These are phyloP conservation scores for Metschnikowia hibisci DNA, from an alignment of 805 yeast species.

Conservation along the genomic window DNA sequence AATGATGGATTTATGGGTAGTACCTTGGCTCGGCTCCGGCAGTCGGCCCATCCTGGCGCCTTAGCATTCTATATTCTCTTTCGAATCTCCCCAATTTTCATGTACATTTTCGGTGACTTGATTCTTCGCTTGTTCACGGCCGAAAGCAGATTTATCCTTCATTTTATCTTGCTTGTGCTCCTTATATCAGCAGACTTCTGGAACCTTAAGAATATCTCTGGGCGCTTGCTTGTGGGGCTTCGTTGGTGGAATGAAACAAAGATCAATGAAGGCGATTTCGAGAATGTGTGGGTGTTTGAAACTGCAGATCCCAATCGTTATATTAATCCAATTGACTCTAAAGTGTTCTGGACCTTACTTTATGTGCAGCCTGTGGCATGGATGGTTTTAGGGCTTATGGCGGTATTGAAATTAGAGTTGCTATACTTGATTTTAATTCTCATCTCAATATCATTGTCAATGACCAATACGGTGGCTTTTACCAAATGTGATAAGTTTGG, in stretches of 20 bases:
- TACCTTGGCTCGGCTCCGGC: constrained; percentile 34
- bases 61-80: constrained; percentile 58
- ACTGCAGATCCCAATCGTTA: constrained; percentile 67
- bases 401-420: constrained; percentile 73
- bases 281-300: constrained; percentile 83
- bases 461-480: constrained; percentile 85
- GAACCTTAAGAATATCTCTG: constrained; percentile 88
- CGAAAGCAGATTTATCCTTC: constrained; percentile 51
- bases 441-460: constrained; percentile 67
- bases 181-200: constrained; percentile 88
- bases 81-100: constrained; percentile 58
- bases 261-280: constrained; percentile 40
- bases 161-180: constrained; percentile 74
- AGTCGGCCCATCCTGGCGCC: constrained; percentile 84
- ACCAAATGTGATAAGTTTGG: constrained; percentile 91
- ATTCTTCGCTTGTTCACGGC: constrained; percentile 45
- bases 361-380: constrained; percentile 76
- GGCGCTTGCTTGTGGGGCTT: constrained; percentile 83
- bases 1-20: not conserved
- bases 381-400: constrained; percentile 70
- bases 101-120: constrained; percentile 68
- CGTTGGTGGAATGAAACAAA: constrained; percentile 92
- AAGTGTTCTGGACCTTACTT: constrained; percentile 77
- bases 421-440: constrained; percentile 58
- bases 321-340: constrained; percentile 89